Evolutionary conservation across 768 basidiomycete genomes (phyloP), one percentile per base, ranked within the genome.

Genomic region (Boletus coccyginus): DNA sequence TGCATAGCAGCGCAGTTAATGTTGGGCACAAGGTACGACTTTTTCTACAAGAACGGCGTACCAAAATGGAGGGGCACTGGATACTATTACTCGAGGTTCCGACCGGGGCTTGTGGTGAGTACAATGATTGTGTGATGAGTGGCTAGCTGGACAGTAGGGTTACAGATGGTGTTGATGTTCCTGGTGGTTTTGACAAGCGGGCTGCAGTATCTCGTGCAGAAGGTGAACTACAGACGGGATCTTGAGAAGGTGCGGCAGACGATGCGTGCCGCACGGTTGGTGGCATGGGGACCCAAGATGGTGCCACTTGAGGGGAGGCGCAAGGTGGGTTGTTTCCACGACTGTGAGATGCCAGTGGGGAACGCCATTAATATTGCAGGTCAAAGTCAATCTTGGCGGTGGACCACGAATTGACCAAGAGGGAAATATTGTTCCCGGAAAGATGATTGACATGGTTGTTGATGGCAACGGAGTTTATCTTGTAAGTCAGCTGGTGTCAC

Each of bases 21-120:
- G 19, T 46, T 41, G 58, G 14, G 32, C n/a, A 32, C 19, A 58
- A 92, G 92, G 62, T 92, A 92, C 60, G 90, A 92, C 70, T 91
- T 91, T 71, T 99, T 98, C 81, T 91, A 90, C 79, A 94, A 96
- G 74, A 98, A 98, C 59, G 96, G 96, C 21, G 94, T 99, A 5
- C 96, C 96, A 0, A 90, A 82, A 69, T 99, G 96, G 96, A 81
- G 95, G 61, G 96, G 94, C 16, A 94, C 92, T 33, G 92, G 93
- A 43, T 98, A 98, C 74, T 98, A 98, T 72, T 99, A 98, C 72
- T 85, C 92, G 32, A 86, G 97, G 50, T 99, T 90, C 80, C 82
- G 96, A 32, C 96, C 96, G n/a, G 93, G 94, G 27, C 78, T 98
- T 57, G 84, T 84, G 57, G 90, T 90, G 64, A 60, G 83, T 69